Conservation (phyloP, 306 rosid genomes). For the Malus domestica region ASM211411v1 NC_041801.1:10517501-10518000, state of each 20-base stretch:
- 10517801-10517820: no score
- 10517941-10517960: neutral
- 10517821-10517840: no score
- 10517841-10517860: neutral
- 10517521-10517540: neutral
- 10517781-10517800: neutral
- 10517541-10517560: neutral
- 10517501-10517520: neutral
- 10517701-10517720: neutral
- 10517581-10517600: neutral
- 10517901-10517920: neutral
- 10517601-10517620: neutral
- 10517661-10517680: no score
- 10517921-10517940: neutral
- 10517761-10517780: neutral
- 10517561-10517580: neutral
- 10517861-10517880: neutral
- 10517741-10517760: neutral
- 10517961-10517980: constrained; percentile 13
- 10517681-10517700: no score
- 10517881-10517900: neutral
- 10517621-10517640: neutral
- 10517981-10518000: neutral
- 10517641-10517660: neutral
- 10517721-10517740: neutral